Evolutionary conservation across 345 rosid species (phyloP).

Genomic region (Xanthoceras sorbifolium): DNA sequence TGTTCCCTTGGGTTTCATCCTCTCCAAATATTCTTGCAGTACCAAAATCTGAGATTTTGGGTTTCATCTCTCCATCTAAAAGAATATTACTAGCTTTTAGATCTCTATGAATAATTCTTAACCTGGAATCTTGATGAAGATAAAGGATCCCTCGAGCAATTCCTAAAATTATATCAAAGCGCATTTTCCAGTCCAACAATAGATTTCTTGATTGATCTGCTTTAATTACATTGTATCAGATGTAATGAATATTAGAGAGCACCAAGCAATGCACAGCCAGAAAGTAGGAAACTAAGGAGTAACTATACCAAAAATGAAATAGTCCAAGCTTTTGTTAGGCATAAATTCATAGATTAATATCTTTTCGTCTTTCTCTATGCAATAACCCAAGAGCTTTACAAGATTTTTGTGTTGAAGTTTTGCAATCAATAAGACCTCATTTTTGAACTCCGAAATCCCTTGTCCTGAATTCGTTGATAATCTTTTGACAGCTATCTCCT

Average conservation of each 20-base stretch:
- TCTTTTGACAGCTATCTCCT: neutral
- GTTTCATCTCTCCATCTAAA: slow-evolving; percentile 35
- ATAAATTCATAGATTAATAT: slow-evolving; percentile 29
- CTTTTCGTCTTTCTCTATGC: slow-evolving; percentile 24
- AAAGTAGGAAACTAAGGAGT: neutral
- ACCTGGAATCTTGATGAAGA: slow-evolving; percentile 40
- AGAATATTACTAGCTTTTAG: slow-evolving; percentile 36
- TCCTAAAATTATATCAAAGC: slow-evolving; percentile 34
- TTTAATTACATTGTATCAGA: neutral
- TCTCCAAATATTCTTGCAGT: slow-evolving; percentile 33
- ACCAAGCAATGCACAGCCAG: neutral
- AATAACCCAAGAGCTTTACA: slow-evolving; percentile 28
- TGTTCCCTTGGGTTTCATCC: slow-evolving; percentile 18
- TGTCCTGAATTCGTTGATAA: neutral
- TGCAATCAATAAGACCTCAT: slow-evolving; percentile 8
- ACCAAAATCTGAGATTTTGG: slow-evolving; percentile 48
- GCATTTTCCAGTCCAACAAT: slow-evolving; percentile 27
- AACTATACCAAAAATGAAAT: slow-evolving; percentile 7
- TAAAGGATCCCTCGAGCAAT: slow-evolving; percentile 42
- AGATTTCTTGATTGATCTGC: slow-evolving; percentile 24
- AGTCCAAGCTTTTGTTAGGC: slow-evolving; percentile 30
- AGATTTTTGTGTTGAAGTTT: slow-evolving; percentile 31
- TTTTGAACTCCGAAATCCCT: neutral
- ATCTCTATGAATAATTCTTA: slow-evolving; percentile 39
- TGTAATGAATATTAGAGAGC: neutral